A percentile compares a stretch with the other conserved stretches of the same genome.
phyloP scores from a whole-genome alignment of 176 grass and related monocot genomes.

The Cymbopogon citratus region DNA sequence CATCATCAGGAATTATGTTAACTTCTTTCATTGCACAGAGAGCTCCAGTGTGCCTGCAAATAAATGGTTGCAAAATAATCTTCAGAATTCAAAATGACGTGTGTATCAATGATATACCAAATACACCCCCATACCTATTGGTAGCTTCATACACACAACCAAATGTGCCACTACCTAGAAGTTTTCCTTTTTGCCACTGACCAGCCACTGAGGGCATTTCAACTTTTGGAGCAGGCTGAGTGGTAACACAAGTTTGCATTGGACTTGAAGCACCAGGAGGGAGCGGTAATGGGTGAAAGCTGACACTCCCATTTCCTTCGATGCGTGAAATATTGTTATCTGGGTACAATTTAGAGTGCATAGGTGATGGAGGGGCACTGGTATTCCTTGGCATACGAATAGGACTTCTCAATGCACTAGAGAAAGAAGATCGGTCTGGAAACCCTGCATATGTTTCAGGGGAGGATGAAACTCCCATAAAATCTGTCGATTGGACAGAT shows the following conservation, averaged over 20 bases:
- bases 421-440: slow-evolving; percentile 49
- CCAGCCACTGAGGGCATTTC: slow-evolving; percentile 47
- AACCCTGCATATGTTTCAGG: slow-evolving; percentile 53
- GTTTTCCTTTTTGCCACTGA: slow-evolving; percentile 88
- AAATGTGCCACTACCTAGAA: slow-evolving; percentile 93
- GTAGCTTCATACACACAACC: slow-evolving; percentile 93
- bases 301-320: slow-evolving; percentile 44
- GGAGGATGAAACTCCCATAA: slow-evolving; percentile 37
- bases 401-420: slow-evolving; percentile 44
- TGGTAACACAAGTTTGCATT: slow-evolving; percentile 40
- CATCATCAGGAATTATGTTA: slow-evolving; percentile 97
- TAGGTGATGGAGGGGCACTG: slow-evolving; percentile 78
- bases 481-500: slow-evolving; percentile 42
- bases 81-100: slow-evolving; percentile 22
- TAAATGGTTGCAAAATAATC: slow-evolving; percentile 19
- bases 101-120: slow-evolving; percentile 1
- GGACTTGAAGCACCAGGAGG: slow-evolving; percentile 53
- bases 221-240: slow-evolving; percentile 45
- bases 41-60: slow-evolving; percentile 78
- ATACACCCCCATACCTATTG: slow-evolving; percentile 57
- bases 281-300: slow-evolving; percentile 70
- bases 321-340: slow-evolving; percentile 29
- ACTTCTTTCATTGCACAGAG: slow-evolving; percentile 99
- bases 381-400: slow-evolving; percentile 46
- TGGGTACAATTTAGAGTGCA: slow-evolving; percentile 52